Percentiles rank a stretch among this genome's conserved stretches.
phyloP scores from a whole-genome alignment of 2,329 filamentous ascomycete species.

The Colletotrichum zoysiae region DNA sequence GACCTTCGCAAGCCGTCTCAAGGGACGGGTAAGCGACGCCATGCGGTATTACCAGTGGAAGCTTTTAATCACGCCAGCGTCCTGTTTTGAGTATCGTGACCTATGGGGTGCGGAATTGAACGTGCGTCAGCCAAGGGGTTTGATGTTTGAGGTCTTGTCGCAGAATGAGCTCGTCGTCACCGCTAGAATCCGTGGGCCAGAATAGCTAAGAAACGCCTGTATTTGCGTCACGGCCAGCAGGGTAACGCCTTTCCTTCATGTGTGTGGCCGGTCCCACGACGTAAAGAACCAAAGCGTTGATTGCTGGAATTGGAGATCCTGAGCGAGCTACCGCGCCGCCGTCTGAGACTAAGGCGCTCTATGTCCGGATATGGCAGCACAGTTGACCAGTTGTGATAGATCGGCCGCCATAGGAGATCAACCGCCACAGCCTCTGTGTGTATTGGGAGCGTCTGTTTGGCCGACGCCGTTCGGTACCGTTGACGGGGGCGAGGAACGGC shows the following conservation, averaged over 20 bases:
- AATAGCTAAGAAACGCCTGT: conserved; percentile 10
- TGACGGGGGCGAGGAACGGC: conserved; percentile 30
- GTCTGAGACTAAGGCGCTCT: conserved; percentile 21
- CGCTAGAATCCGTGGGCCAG: conserved; percentile 8
- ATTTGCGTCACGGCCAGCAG: conserved; percentile 24
- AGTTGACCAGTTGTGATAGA: conserved; percentile 8
- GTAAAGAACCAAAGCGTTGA: neutral
- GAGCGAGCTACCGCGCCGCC: conserved; percentile 19
- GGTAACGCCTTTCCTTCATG: conserved; percentile 16
- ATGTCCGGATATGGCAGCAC: conserved; percentile 2
- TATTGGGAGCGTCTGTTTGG: conserved; percentile 25
- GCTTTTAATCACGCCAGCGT: conserved; percentile 21
- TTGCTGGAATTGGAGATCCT: neutral
- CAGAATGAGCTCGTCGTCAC: conserved; percentile 36
- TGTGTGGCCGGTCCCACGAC: conserved; percentile 1
- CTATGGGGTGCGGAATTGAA: conserved; percentile 6
- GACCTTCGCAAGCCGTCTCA: conserved; percentile 18
- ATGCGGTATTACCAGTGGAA: conserved; percentile 23
- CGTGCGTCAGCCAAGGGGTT: conserved; percentile 36
- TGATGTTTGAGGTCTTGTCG: conserved; percentile 39
- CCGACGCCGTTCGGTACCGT: conserved; percentile 30
- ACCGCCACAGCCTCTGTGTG: neutral
- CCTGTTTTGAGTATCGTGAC: neutral
- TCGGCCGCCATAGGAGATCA: conserved; percentile 4
- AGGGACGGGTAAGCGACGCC: neutral